Base-by-base conservation (phyloP, 352 stramenopile genomes). In the Pythium scleroteichum region DNA sequence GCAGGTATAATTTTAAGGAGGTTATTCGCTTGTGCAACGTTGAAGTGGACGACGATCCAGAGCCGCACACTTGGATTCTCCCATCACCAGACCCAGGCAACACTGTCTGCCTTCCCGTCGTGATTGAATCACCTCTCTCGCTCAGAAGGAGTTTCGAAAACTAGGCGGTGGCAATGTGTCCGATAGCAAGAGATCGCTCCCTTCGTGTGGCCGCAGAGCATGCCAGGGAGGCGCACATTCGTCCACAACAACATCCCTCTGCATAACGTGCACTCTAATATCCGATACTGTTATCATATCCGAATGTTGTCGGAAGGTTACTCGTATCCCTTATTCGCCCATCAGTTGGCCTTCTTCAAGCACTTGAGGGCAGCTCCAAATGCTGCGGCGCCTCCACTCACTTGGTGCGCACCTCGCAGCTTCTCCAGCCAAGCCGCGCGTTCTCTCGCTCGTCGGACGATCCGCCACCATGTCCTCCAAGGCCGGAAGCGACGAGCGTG, bases 401-500 rank as follows among this genome's bases (percentile, higher is more conserved):
- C 50, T 70, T 19, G 35, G 56, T 29, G 24, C 56, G 51, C 63
- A 70, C 29, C 63, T 70, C 57, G 50, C 44, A 32, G 38, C 63
- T 22, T 45, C 56, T 2, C 48, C 62, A 3, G 12, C 48, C 1
- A 23, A 45, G 16, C 22, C 40, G 9, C 19, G 16, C 4, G 12
- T n/a, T 39, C 44, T 22, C 17, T 41, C 62, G 17, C 2, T 47
- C 4, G 32, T 26, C 12, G 14, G 6, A 12, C 19, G 24, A 16
- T 57, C 8, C 16, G 45, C 41, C 14, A 4, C 49, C 65, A 90
- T 90, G 78, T 88, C 76, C 52, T 79, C 68, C 3, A 54, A 48
- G 3, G 29, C 64, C 50, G 60, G 47, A 19, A 54, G 56, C 27
- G 75, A 89, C 60, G 83, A 93, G 49, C 81, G 81, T 40, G 64